These are phyloP conservation scores for Asterochloris sp. DNA, from an alignment of 139 green algal genomes.

Conservation along the genomic window DNA sequence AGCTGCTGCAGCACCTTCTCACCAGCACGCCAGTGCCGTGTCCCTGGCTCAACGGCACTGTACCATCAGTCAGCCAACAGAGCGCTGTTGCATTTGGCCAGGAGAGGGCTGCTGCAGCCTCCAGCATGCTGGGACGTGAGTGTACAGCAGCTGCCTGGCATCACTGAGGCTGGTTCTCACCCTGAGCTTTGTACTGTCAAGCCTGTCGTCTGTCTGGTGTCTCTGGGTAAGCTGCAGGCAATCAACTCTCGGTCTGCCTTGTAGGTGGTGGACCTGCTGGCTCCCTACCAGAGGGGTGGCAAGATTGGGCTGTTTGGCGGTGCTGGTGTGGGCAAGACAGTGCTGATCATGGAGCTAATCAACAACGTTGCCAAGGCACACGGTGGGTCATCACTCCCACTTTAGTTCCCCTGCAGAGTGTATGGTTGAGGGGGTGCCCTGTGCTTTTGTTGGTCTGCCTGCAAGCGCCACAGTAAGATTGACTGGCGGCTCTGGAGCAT, in stretches of 20 bases:
- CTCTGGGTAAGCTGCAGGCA: too few species aligned
- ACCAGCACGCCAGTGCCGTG: too few species aligned
- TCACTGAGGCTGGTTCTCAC: too few species aligned
- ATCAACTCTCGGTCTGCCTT: background rate
- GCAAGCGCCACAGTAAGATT: background rate
- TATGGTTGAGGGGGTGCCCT: background rate
- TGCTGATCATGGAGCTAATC: constrained; percentile 99
- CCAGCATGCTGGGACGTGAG: too few species aligned
- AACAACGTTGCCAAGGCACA: constrained; percentile 99
- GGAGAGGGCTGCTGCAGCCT: too few species aligned
- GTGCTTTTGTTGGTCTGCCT: background rate
- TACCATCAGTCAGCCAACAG: too few species aligned
- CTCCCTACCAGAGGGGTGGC: constrained; percentile 97
- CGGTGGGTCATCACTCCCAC: constrained; percentile 46
- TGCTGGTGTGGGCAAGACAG: constrained; percentile 98
- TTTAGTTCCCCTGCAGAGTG: background rate
- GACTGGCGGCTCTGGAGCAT: background rate
- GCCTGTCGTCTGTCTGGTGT: too few species aligned
- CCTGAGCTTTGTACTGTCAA: too few species aligned
- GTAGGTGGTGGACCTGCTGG: constrained; percentile 97
- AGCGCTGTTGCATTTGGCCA: too few species aligned
- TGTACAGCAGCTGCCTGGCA: too few species aligned
- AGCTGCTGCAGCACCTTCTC: too few species aligned
- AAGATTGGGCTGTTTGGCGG: constrained; percentile 99
- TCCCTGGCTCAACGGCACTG: too few species aligned